Evolutionary conservation across 352 stramenopile species (phyloP), one percentile per base, ranked within the genome.

Genomic region (Thalassiosira exigua): DNA sequence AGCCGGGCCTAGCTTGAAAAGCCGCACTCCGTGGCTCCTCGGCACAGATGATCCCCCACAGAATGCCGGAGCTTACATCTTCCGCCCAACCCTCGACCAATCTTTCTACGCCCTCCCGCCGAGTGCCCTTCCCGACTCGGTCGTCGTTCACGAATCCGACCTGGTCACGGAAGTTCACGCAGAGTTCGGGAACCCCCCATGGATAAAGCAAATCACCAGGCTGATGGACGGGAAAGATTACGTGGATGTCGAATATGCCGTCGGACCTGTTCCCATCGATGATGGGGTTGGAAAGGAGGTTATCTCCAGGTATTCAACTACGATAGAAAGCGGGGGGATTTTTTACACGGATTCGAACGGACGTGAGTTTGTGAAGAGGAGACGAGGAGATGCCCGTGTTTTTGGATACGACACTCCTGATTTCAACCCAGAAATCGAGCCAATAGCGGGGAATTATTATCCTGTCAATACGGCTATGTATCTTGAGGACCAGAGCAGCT

Each of bases 301-400:
- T n/a, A 95, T 99, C 46, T 79, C 96, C 0, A 94, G 94, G 44
- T 98, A 96, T 59, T 86, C 92, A 33, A 84, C 75, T 14, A 72
- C 50, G 14, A 75, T 96, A 39, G 61, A 81, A 21, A 94, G 75
- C 27, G 52, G 77, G 24, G 85, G 73, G 1, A 78, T 46, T 0
- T 95, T 95, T 81, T 98, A 96, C 84, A 98, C 96, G 3, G 97
- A 99, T 82, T 97, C 96, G 22, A 99, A 98, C 84, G 96, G 95
- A 1, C 75, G 97, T 33, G 96, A 98, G 82, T 98, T 98, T 68
- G 80, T 98, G 58, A 79, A 94, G 39, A 93, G 97, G 21, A 85
- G 95, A 64, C 90, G 94, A 30, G 95, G 97, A 81, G 88, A 95
- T 69, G 89, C 95, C 19, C 33, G 57, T 24, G 56, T 82, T 12